A percentile compares a stretch with the other conserved stretches of the same genome.
Evolutionary conservation across 805 yeast species (phyloP).

Genomic region (Wickerhamiella vanderwaltii): DNA sequence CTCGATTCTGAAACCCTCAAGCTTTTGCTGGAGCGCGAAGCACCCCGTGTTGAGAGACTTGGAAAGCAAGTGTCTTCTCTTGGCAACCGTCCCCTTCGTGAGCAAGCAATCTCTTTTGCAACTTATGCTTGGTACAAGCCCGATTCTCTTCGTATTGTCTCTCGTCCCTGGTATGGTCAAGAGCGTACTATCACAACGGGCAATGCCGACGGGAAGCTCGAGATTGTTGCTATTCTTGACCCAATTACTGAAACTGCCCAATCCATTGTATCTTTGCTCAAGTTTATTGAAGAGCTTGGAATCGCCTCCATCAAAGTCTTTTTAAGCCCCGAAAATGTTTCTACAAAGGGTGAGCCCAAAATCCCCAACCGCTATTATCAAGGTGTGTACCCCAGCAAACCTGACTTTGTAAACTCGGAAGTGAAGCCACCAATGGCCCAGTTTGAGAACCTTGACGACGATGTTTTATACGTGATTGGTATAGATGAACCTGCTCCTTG

Average conservation of each 20-base stretch:
- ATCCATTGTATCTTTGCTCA: conserved; percentile 37
- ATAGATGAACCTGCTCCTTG: conserved; percentile 54
- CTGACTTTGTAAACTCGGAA: conserved; percentile 26
- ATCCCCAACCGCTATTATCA: conserved; percentile 17
- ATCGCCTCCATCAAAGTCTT: conserved; percentile 41
- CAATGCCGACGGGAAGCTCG: conserved; percentile 28
- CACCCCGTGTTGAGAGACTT: conserved; percentile 14
- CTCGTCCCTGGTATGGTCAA: conserved; percentile 6
- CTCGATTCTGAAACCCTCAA: conserved; percentile 7
- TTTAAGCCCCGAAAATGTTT: conserved; percentile 42
- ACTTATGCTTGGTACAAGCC: conserved; percentile 3
- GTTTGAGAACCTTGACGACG: conserved; percentile 41
- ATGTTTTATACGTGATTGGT: conserved; percentile 41
- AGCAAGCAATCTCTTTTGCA: neutral
- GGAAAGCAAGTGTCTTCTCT: neutral
- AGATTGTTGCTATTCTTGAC: conserved; percentile 50
- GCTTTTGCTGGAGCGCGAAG: conserved; percentile 15
- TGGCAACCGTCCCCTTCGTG: neutral
- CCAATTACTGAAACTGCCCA: conserved; percentile 66
- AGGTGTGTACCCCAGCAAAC: conserved; percentile 24
- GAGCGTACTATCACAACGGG: conserved; percentile 2
- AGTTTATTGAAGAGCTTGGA: conserved; percentile 22
- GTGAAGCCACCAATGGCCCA: conserved; percentile 23
- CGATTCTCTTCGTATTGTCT: neutral
- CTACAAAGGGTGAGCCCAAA: conserved; percentile 7